phyloP scores from a whole-genome alignment of 202 grass and related monocot species.

The Elaeis oleifera region DNA sequence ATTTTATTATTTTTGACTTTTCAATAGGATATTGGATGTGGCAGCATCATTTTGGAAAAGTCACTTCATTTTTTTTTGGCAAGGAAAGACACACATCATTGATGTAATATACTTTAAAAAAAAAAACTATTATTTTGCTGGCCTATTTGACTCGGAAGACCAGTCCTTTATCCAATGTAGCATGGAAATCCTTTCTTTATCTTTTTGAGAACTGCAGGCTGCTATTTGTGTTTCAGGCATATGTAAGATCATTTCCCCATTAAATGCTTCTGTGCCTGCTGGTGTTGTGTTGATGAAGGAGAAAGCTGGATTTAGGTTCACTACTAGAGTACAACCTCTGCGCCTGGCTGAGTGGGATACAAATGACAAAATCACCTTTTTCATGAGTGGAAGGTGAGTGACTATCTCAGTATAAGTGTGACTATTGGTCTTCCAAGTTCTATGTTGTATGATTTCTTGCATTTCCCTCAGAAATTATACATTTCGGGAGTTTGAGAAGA shows the following conservation, averaged over 20 bases:
- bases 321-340: not conserved
- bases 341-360: slow-evolving; percentile 7
- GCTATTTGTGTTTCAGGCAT: slow-evolving; percentile 7
- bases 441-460: not conserved
- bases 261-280: slow-evolving; percentile 7
- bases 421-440: no score
- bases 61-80: no score
- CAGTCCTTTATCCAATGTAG: no score
- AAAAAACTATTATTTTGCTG: no score
- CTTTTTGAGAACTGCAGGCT: not conserved
- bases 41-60: no score
- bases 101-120: no score
- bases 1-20: no score
- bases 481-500: slow-evolving; percentile 16
- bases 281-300: slow-evolving; percentile 19
- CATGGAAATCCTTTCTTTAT: no score
- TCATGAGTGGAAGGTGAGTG: slow-evolving; percentile 12
- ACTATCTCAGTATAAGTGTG: no score
- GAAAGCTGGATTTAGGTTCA: slow-evolving; percentile 15
- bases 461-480: slow-evolving; percentile 4
- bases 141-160: no score
- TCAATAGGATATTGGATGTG: no score
- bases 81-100: no score
- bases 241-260: slow-evolving; percentile 14
- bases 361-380: slow-evolving; percentile 13